Evolutionary conservation across 495 filamentous ascomycete genomes (phyloP).

Genomic region (Penicillium odoratum): DNA sequence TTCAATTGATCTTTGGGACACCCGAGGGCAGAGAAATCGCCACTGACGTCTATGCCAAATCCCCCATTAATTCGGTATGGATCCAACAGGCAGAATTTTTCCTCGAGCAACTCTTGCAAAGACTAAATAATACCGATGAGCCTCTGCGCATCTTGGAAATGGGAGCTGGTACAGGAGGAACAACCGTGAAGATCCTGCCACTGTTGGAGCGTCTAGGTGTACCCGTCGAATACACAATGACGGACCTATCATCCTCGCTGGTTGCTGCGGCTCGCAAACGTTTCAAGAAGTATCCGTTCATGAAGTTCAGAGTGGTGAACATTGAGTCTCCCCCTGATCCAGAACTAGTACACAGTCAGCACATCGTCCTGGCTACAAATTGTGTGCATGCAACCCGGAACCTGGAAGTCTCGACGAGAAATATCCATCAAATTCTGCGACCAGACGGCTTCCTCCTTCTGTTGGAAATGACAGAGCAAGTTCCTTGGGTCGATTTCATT

Average conservation of each 20-base stretch:
- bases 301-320: slow-evolving; percentile 44
- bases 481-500: slow-evolving; percentile 44
- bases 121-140: too few relatives aligned
- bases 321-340: slow-evolving; percentile 42
- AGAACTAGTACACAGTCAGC: slow-evolving; percentile 35
- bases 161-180: slow-evolving; percentile 48
- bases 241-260: slow-evolving; percentile 46
- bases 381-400: slow-evolving; percentile 50
- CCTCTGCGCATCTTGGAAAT: slow-evolving; percentile 35
- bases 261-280: slow-evolving; percentile 38
- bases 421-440: slow-evolving; percentile 36
- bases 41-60: slow-evolving; percentile 46
- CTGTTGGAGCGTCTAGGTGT: slow-evolving; percentile 34
- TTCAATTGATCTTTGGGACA: slow-evolving; percentile 50
- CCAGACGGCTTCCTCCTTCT: slow-evolving; percentile 44
- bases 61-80: slow-evolving; percentile 39
- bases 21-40: slow-evolving; percentile 47
- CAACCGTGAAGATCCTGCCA: slow-evolving; percentile 35
- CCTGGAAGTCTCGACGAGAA: slow-evolving; percentile 24
- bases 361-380: slow-evolving; percentile 51
- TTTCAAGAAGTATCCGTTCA: slow-evolving; percentile 42
- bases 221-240: slow-evolving; percentile 51
- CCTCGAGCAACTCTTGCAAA: too few relatives aligned
- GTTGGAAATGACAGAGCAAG: slow-evolving; percentile 42
- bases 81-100: too few relatives aligned